Conservation (phyloP, 768 basidiomycete genomes). For the Xanthoconium purpureum region DNA sequence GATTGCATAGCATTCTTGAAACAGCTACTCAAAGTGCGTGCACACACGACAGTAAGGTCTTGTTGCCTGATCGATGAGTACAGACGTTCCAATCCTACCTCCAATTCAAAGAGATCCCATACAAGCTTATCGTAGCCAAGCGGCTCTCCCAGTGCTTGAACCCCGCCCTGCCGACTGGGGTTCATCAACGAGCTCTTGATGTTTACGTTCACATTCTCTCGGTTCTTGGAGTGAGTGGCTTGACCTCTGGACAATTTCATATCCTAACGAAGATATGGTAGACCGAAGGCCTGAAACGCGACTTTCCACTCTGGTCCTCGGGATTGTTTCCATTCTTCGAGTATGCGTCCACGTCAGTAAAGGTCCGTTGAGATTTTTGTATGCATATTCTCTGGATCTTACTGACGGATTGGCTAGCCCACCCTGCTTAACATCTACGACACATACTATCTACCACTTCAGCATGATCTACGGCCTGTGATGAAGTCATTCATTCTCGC, state of each 20-base stretch:
- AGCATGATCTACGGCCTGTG: slow-evolving; percentile 75
- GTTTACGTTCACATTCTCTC: slow-evolving; percentile 91
- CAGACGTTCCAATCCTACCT: slow-evolving; percentile 92
- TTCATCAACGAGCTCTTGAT: slow-evolving; percentile 94
- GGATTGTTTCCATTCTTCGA: slow-evolving; percentile 99
- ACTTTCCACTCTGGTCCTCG: slow-evolving; percentile 91
- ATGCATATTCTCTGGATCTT: neutral
- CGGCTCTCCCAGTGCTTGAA: slow-evolving; percentile 94
- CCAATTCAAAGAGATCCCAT: slow-evolving; percentile 94
- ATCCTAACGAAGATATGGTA: slow-evolving; percentile 31
- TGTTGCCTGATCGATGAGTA: neutral
- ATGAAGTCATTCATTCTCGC: slow-evolving; percentile 95
- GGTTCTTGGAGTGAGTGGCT: slow-evolving; percentile 75
- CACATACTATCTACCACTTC: slow-evolving; percentile 85
- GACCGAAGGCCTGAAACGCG: slow-evolving; percentile 83
- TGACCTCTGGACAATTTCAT: neutral
- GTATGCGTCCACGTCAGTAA: slow-evolving; percentile 98
- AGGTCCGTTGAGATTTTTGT: slow-evolving; percentile 46
- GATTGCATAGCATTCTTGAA: slow-evolving; percentile 98
- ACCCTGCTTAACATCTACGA: slow-evolving; percentile 89
- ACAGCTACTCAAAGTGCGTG: slow-evolving; percentile 78
- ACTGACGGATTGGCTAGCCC: slow-evolving; percentile 47
- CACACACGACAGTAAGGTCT: neutral
- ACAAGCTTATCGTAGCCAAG: slow-evolving; percentile 92
- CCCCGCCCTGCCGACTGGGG: slow-evolving; percentile 94